These are phyloP conservation scores for Yamadazyma dushanensis DNA, from an alignment of 1,139 yeast species.

Conservation along the genomic window DNA sequence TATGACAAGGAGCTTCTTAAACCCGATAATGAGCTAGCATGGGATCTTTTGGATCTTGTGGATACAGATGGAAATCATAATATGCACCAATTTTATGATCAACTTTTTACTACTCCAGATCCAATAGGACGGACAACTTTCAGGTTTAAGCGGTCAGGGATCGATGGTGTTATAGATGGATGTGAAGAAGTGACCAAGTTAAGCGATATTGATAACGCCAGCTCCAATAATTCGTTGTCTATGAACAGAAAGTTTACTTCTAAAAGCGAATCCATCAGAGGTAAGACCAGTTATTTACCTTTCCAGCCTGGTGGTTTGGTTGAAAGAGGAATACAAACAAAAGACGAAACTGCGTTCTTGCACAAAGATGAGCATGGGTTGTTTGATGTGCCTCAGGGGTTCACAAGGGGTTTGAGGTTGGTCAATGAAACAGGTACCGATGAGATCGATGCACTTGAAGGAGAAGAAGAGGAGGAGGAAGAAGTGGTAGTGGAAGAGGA, in stretches of 20 bases:
- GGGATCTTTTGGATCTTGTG: conserved; percentile 60
- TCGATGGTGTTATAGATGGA: conserved; percentile 65
- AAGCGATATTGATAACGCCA: conserved; percentile 53
- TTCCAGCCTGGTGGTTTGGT: conserved; percentile 91
- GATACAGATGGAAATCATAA: conserved; percentile 43
- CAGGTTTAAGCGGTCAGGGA: conserved; percentile 69
- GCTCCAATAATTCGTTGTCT: conserved; percentile 69
- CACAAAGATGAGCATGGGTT: conserved; percentile 75
- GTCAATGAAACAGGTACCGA: conserved; percentile 13
- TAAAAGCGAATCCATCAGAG: conserved; percentile 61
- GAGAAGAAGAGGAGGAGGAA: conserved; percentile 13
- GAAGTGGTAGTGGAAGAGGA: conserved; percentile 1
- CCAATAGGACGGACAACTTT: conserved; percentile 56
- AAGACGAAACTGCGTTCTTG: conserved; percentile 40
- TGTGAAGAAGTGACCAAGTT: conserved; percentile 61
- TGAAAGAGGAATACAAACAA: conserved; percentile 27
- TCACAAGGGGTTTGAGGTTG: conserved; percentile 63
- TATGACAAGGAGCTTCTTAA: conserved; percentile 31
- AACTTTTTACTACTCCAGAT: conserved; percentile 51
- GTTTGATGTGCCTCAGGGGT: conserved; percentile 81
- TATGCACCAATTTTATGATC: conserved; percentile 33
- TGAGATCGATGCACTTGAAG: conserved; percentile 15
- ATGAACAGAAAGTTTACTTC: conserved; percentile 67
- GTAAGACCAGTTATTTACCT: conserved; percentile 77
- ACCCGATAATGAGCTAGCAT: conserved; percentile 53